Percentiles rank a stretch among this genome's conserved stretches.
These are phyloP conservation scores for Cyclotella sp. DNA, from an alignment of 108 stramenopile genomes.

Conservation along the genomic window DNA sequence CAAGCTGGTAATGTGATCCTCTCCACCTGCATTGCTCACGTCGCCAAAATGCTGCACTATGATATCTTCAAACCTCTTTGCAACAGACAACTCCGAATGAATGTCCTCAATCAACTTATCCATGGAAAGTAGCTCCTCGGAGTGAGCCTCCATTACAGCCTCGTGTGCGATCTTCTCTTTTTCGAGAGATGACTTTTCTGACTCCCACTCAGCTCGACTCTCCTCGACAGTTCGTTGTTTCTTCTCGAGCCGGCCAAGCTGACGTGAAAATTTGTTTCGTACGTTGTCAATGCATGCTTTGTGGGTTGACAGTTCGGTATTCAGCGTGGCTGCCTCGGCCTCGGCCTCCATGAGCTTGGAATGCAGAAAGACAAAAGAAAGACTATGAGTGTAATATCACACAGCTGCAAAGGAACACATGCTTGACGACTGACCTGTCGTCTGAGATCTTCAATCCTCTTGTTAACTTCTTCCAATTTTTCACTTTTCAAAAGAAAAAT, in stretches of 20 bases:
- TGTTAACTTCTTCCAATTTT: constrained; percentile 62
- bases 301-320: constrained; percentile 65
- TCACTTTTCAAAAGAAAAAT: constrained; percentile 18
- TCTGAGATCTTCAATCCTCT: constrained; percentile 77
- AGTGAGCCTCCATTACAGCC: constrained; percentile 70
- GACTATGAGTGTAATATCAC: not conserved
- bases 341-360: constrained; percentile 59
- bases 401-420: not conserved
- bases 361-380: not conserved
- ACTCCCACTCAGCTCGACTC: constrained; percentile 80
- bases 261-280: constrained; percentile 77
- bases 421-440: constrained; percentile 19
- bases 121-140: constrained; percentile 67
- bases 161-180: constrained; percentile 73
- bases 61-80: constrained; percentile 67
- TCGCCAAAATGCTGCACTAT: constrained; percentile 61
- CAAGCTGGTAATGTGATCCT: constrained; percentile 44
- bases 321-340: constrained; percentile 60
- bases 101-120: constrained; percentile 65
- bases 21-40: constrained; percentile 29
- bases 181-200: constrained; percentile 63
- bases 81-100: constrained; percentile 60
- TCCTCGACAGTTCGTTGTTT: constrained; percentile 76
- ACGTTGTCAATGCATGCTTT: constrained; percentile 70
- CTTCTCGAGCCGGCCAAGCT: constrained; percentile 75